Conservation (phyloP, 495 filamentous ascomycete species). For the Xylaria cubensis region DNA sequence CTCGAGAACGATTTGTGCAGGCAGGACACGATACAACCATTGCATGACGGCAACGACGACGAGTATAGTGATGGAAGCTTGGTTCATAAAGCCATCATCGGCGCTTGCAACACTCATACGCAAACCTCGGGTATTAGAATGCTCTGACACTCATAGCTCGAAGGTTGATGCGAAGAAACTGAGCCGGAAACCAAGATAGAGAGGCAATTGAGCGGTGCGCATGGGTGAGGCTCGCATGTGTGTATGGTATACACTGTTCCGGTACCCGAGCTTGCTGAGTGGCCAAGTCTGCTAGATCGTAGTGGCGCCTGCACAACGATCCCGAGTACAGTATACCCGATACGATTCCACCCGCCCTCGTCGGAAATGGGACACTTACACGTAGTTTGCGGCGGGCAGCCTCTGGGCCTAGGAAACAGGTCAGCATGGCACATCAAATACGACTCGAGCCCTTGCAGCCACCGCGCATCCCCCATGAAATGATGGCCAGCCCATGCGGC, state of each 20-base stretch:
- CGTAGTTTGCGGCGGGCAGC: slow-evolving; percentile 36
- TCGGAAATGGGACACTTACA: slow-evolving; percentile 44
- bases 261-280: slow-evolving; percentile 31
- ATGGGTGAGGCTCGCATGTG: slow-evolving; percentile 26
- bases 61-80: background rate
- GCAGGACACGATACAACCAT: slow-evolving; percentile 26
- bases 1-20: slow-evolving; percentile 28
- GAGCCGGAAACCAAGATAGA: slow-evolving; percentile 17
- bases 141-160: background rate
- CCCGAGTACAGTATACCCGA: slow-evolving; percentile 39
- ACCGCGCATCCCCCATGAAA: slow-evolving; percentile 15
- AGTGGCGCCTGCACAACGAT: slow-evolving; percentile 44
- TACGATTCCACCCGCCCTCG: slow-evolving; percentile 31
- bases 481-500: slow-evolving; percentile 4
- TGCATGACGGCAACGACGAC: background rate
- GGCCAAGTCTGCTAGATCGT: slow-evolving; percentile 32
- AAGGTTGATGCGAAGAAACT: background rate
- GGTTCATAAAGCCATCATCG: background rate
- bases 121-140: background rate
- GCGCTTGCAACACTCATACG: background rate
- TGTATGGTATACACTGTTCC: slow-evolving; percentile 26
- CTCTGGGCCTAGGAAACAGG: slow-evolving; percentile 31
- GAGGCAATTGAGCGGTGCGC: slow-evolving; percentile 19
- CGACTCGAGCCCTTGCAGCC: slow-evolving; percentile 19
- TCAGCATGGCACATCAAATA: slow-evolving; percentile 36